A percentile compares a stretch with the other conserved stretches of the same genome.
Evolutionary conservation across 164 flowering plant species (phyloP).

Genomic region (Taxillus chinensis): DNA sequence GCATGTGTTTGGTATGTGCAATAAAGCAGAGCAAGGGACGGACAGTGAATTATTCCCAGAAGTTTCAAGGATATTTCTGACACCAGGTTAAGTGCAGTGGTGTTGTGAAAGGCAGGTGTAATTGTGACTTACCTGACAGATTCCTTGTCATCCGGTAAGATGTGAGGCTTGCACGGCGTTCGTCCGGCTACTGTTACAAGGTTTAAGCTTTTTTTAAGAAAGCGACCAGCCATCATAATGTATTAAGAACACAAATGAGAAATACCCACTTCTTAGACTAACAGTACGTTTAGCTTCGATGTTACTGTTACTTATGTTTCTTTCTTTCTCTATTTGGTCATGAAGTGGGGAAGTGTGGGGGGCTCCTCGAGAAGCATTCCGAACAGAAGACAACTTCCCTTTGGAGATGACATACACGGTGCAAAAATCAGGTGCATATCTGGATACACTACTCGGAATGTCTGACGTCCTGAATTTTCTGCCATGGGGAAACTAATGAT

Average conservation of each 20-base stretch:
- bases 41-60: no score
- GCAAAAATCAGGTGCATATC: conserved; percentile 71
- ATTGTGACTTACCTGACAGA: conserved; percentile 21
- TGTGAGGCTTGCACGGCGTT: conserved; percentile 17
- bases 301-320: neutral
- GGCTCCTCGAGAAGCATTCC: conserved; percentile 48
- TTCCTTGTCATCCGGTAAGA: conserved; percentile 16
- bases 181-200: conserved; percentile 12
- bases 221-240: neutral
- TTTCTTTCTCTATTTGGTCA: conserved; percentile 19
- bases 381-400: conserved; percentile 43
- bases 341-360: conserved; percentile 31
- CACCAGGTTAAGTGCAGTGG: no score
- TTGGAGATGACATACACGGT: conserved; percentile 56
- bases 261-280: conserved; percentile 2
- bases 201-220: neutral
- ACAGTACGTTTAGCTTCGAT: neutral
- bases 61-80: no score
- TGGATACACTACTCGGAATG: conserved; percentile 32
- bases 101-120: no score
- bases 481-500: neutral
- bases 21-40: no score
- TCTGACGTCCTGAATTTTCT: conserved; percentile 46
- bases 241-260: neutral
- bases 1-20: no score